Base-by-base conservation (phyloP, 495 filamentous ascomycete species). In the Astrothelium subdiscretum region DNA sequence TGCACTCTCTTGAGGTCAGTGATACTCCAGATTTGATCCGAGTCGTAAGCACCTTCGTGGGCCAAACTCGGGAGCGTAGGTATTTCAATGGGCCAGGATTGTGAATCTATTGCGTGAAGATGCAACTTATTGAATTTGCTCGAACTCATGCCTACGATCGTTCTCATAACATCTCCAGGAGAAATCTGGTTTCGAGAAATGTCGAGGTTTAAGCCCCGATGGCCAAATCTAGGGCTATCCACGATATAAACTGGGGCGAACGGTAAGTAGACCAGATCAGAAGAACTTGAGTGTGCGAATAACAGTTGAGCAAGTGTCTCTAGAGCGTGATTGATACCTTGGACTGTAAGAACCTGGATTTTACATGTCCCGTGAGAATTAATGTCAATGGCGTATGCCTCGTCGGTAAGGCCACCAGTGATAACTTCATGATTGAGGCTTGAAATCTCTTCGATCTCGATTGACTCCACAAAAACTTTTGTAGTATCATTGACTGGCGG, bases 41-140 rank as follows among this genome's bases (percentile, higher is more conserved):
- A 72, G 29, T 73, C 73, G 63, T 92, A 91, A 1, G 87, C 85
- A 52, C 90, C 90, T 70, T 87, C 83, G 26, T 76, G 63, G 15
- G 88, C 77, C 8, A 94, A 78, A 62, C 84, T 78, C 12, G 90
- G 90, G 62, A 94, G 70, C 2, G 85, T 68, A 1, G 87, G 87
- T 60, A 92, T 86, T 63, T 87, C 86, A 32, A 94, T 76, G 2
- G 89, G 90, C 89, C 89, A 94, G 5, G 87, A 88, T 69, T 94
- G 89, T 27, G 87, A 83, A 69, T 94, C 89, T 0, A 89, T 91
- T 42, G 85, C 80, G 73, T 94, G 89, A 27, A 91, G 71, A 73
- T 92, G 89, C 48, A 91, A 75, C 4, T 81, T 76, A 71, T 92
- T 92, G 74, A 94, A 79, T 76, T 94, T 92, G 76, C 84, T 89